Conservation (phyloP, 768 basidiomycete genomes). For the Tubosaeta sp. region DNA sequence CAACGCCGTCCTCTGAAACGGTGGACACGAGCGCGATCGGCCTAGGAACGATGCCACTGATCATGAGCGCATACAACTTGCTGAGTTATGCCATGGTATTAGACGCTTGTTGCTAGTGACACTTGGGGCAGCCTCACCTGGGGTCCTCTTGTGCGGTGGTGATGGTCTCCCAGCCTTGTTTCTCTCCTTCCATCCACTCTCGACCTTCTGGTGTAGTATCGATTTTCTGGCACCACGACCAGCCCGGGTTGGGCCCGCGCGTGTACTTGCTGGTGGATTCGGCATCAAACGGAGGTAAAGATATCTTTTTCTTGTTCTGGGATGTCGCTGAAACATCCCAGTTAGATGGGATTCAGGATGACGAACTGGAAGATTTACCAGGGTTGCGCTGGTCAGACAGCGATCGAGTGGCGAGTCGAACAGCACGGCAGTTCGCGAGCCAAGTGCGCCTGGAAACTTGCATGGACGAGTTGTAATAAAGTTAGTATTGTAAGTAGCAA, state of each 20-base stretch:
- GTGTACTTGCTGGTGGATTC: conserved; percentile 20
- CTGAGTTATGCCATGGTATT: background rate
- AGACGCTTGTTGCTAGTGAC: background rate
- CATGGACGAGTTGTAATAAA: background rate
- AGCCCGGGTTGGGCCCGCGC: conserved; percentile 29
- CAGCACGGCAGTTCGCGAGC: background rate
- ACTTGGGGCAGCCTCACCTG: conserved; percentile 18
- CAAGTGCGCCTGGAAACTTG: background rate
- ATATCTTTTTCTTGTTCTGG: conserved; percentile 12
- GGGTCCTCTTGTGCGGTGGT: conserved; percentile 28
- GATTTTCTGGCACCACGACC: conserved; percentile 29
- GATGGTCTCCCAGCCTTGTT: conserved; percentile 33
- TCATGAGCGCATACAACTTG: conserved; percentile 32
- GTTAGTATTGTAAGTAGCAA: too few relatives aligned
- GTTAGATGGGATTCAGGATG: too few relatives aligned
- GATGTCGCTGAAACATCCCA: background rate
- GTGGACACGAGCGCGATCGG: conserved; percentile 45
- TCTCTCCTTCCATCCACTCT: conserved; percentile 34
- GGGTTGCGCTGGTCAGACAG: background rate
- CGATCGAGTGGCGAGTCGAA: background rate
- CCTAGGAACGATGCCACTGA: conserved; percentile 38
- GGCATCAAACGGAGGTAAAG: conserved; percentile 27
- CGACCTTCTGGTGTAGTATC: conserved; percentile 25
- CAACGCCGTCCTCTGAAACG: too few relatives aligned
- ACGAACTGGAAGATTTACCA: background rate